Percentiles rank a stretch among this genome's conserved stretches.
phyloP scores from a whole-genome alignment of 352 stramenopile genomes.

The Peronospora belbahrii region DNA sequence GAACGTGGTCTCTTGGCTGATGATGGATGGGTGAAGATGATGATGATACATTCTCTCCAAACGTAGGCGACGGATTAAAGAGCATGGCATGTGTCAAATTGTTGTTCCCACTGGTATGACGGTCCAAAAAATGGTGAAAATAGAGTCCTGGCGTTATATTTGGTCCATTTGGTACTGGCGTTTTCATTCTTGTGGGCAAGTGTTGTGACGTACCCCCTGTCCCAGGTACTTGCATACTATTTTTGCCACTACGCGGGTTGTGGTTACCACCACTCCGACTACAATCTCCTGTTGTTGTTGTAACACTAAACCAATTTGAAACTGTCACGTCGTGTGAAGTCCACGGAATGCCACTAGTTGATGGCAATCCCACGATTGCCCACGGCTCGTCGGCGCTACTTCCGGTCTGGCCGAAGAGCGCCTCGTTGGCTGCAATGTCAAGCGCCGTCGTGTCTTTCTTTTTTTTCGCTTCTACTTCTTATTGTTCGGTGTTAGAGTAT shows the following conservation, averaged over 20 bases:
- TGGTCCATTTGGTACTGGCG: background rate
- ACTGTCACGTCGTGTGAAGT: constrained; percentile 4
- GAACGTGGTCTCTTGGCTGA: constrained; percentile 18
- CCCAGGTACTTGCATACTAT: constrained; percentile 33
- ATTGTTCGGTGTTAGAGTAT: constrained; percentile 1
- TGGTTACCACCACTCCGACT: constrained; percentile 7
- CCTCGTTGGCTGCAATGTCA: constrained; percentile 31
- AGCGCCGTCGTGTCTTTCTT: constrained; percentile 30
- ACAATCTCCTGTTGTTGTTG: constrained; percentile 3
- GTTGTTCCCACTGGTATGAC: constrained; percentile 14
- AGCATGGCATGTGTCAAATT: constrained; percentile 16
- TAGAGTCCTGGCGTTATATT: constrained; percentile 8
- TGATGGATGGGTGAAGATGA: constrained; percentile 1
- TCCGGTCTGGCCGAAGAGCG: constrained; percentile 31
- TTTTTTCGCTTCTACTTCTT: constrained; percentile 10
- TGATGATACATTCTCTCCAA: constrained; percentile 2
- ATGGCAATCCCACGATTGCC: constrained; percentile 9
- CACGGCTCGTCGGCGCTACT: constrained; percentile 29
- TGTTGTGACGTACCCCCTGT: constrained; percentile 15
- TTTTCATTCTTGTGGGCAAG: constrained; percentile 20
- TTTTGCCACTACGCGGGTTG: constrained; percentile 11
- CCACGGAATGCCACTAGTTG: constrained; percentile 12
- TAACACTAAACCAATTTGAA: constrained; percentile 7
- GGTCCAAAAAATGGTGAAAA: constrained; percentile 32
- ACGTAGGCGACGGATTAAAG: constrained; percentile 9